Evolutionary conservation across 75 land plant species (phyloP).

Genomic region (Chamaecyparis obtusa): DNA sequence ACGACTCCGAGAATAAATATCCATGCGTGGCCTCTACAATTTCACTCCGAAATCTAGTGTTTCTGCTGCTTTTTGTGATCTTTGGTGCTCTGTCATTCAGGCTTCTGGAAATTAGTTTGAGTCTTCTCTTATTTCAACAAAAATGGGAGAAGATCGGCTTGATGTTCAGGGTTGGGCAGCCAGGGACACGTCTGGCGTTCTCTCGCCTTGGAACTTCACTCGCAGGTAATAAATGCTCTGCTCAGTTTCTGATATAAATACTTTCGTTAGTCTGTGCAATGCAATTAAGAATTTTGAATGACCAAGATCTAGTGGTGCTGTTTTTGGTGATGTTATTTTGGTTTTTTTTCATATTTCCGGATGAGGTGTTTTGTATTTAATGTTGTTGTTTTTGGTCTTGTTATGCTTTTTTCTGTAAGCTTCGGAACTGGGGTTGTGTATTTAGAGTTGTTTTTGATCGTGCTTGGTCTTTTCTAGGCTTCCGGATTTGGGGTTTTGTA

Average conservation of each 20-base stretch:
- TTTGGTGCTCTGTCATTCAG: no score
- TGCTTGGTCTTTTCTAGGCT: no score
- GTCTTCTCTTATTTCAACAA: no score
- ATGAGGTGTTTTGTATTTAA: background rate
- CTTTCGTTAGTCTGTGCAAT: no score
- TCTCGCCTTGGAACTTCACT: slow-evolving; percentile 30
- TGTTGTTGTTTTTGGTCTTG: background rate
- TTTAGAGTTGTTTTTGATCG: no score
- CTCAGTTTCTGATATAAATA: background rate
- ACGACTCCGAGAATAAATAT: no score
- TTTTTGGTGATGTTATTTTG: background rate
- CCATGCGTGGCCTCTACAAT: no score
- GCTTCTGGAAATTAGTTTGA: no score
- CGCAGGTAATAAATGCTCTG: slow-evolving; percentile 16
- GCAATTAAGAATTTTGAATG: background rate
- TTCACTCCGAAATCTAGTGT: no score
- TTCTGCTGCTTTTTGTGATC: no score
- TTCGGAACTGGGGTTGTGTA: background rate
- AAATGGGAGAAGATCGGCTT: background rate
- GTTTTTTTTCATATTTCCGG: no score
- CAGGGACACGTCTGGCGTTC: slow-evolving; percentile 29
- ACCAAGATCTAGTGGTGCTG: background rate
- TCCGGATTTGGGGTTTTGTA: background rate
- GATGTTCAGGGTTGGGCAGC: slow-evolving; percentile 31
- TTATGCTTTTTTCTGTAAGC: background rate